phyloP scores from a whole-genome alignment of 305 asterid species.

The Fraxinus angustifolia region DNA sequence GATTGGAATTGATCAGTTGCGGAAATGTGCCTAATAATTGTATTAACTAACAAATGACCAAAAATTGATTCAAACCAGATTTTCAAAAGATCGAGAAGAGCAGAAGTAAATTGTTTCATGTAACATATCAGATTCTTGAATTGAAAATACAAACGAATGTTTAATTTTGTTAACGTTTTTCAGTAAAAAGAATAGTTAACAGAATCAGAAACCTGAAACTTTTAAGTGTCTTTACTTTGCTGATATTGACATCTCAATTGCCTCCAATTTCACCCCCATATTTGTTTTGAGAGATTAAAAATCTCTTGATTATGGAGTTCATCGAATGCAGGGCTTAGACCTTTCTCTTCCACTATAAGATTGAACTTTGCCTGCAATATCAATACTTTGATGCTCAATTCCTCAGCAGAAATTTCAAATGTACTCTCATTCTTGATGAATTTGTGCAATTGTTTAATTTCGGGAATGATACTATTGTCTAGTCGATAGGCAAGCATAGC shows the following conservation, averaged over 20 bases:
- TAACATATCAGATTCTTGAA: background rate
- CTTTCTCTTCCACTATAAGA: background rate
- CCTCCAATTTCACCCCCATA: background rate
- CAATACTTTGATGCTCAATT: background rate
- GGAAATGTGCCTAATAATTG: background rate
- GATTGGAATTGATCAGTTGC: background rate
- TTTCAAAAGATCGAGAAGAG: background rate
- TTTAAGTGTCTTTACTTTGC: background rate
- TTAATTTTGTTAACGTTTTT: background rate
- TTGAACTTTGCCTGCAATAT: background rate
- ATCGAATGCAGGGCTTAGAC: background rate
- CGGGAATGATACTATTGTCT: background rate
- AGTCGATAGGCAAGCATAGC: background rate
- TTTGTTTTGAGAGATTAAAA: background rate
- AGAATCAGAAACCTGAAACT: background rate
- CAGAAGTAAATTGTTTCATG: background rate
- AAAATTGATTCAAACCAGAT: background rate
- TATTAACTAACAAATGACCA: background rate
- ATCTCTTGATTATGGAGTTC: background rate
- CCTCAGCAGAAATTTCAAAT: background rate
- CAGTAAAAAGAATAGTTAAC: background rate
- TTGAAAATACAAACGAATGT: background rate
- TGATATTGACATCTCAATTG: background rate
- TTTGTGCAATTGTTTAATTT: background rate
- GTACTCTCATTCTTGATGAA: background rate